These are phyloP conservation scores for Neurospora crassa DNA, from an alignment of 2,329 filamentous ascomycete genomes.

Conservation along the genomic window DNA sequence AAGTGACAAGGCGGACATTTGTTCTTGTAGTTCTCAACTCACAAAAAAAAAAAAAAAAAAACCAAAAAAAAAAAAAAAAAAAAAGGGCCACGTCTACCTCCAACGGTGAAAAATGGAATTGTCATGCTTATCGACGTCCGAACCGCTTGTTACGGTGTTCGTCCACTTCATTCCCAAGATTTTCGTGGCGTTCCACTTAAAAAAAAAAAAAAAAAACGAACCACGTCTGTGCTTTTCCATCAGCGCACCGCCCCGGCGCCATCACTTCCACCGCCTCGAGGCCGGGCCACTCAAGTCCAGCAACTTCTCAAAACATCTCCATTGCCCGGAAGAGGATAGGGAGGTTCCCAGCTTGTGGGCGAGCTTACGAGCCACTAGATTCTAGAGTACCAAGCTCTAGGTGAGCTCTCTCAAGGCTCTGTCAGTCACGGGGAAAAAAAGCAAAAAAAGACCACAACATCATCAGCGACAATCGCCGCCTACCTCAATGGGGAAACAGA, in stretches of 20 bases:
- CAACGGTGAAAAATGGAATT: background rate
- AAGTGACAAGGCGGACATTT: background rate
- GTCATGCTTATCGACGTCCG: background rate
- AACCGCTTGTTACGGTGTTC: background rate
- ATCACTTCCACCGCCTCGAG: background rate
- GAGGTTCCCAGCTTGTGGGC: background rate
- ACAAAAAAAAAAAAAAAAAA: background rate
- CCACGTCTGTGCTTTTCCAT: background rate
- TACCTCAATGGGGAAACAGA: background rate
- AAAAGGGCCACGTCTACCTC: background rate
- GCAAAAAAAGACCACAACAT: background rate
- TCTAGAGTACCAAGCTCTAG: background rate
- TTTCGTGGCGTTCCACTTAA: background rate
- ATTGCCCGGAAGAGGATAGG: background rate
- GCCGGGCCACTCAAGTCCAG: background rate
- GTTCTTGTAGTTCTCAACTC: background rate
- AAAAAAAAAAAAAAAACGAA: background rate
- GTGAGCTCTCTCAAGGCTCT: background rate
- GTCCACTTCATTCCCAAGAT: background rate
- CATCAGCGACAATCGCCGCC: background rate
- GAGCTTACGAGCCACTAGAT: background rate
- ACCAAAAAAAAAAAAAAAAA: background rate
- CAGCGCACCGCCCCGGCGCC: background rate
- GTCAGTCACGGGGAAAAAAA: too few relatives aligned
- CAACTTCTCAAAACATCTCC: background rate